Base-by-base conservation (phyloP, 495 filamentous ascomycete species). In the Baudoinia panamericana region DNA sequence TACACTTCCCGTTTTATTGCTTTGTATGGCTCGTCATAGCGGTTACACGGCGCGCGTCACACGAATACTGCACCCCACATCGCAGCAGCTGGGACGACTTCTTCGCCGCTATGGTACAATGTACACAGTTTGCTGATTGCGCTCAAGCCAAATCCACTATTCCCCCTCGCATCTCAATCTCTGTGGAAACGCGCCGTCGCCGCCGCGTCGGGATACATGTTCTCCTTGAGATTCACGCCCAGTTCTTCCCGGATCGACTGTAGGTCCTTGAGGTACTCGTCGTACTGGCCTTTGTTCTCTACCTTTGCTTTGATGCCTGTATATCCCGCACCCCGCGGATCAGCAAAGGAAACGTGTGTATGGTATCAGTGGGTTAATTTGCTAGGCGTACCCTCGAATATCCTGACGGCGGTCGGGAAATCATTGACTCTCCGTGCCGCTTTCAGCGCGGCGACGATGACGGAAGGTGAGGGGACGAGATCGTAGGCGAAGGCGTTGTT, bases 401-500 rank as follows among this genome's bases (percentile, higher is more conserved):
- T 78, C 46, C 90, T 77, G 52, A 96, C 90, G 50, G 90, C 92
- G 45, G 90, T 96, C 51, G 90, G 88, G 72, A 79, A 96, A 71
- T 99, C 90, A 67, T 99, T 93, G 59, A 99, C 92, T 61, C 90
- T 75, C 58, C 90, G 71, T 36, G 90, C 90, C 46, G 90, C 90
- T 61, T 73, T 78, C 39, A 99, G 73, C 40, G 90, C 90, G 52
- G 90, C 87, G 53, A 75, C 72, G 64, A 95, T 76, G 58, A 99
- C 92, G 53, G 84, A 77, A 38, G 88, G 75, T 37, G 88, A 87
- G 52, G 90, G 90, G 48, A 99, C 90, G 57, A 99, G 77, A 75
- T 99, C 90, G 78, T 99, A 99, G 62, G 90, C 90, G 68, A 99
- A 99, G 63, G 82, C 86, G 69, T 99, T 99, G 79, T 99, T 99